Conservation (phyloP, 2,329 filamentous ascomycete species). For the Phoma sp. region DNA sequence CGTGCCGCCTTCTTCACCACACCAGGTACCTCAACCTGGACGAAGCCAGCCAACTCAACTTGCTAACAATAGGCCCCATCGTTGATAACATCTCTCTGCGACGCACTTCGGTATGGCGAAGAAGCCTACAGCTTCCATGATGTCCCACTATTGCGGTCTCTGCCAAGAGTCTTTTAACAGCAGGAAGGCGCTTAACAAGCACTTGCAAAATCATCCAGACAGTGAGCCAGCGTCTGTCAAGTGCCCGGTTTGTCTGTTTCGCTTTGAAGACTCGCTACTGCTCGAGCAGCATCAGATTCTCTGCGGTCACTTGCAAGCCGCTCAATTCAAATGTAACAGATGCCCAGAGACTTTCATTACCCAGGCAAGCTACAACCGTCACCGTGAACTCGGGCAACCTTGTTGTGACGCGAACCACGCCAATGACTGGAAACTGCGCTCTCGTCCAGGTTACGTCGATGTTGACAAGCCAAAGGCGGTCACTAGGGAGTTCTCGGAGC, state of each 20-base stretch:
- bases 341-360: constrained; percentile 21
- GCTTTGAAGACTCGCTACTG: constrained; percentile 21
- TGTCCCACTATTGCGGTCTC: constrained; percentile 28
- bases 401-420: constrained; percentile 24
- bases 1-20: not conserved
- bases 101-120: not conserved
- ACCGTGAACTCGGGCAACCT: constrained; percentile 21
- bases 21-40: not conserved
- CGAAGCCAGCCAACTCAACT: not conserved
- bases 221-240: not conserved
- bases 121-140: not conserved
- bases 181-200: constrained; percentile 20
- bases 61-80: not conserved
- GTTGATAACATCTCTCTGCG: not conserved
- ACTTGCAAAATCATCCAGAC: constrained; percentile 25
- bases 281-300: constrained; percentile 29
- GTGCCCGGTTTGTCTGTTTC: constrained; percentile 21
- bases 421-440: constrained; percentile 6
- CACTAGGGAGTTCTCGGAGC: not conserved
- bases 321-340: constrained; percentile 14
- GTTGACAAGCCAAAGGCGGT: constrained; percentile 18
- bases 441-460: constrained; percentile 15
- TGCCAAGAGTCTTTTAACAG: constrained; percentile 26
- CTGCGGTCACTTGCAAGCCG: constrained; percentile 17
- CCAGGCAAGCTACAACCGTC: constrained; percentile 12